These are phyloP conservation scores for Cyclotella sp. DNA, from an alignment of 108 stramenopile species.

Conservation along the genomic window DNA sequence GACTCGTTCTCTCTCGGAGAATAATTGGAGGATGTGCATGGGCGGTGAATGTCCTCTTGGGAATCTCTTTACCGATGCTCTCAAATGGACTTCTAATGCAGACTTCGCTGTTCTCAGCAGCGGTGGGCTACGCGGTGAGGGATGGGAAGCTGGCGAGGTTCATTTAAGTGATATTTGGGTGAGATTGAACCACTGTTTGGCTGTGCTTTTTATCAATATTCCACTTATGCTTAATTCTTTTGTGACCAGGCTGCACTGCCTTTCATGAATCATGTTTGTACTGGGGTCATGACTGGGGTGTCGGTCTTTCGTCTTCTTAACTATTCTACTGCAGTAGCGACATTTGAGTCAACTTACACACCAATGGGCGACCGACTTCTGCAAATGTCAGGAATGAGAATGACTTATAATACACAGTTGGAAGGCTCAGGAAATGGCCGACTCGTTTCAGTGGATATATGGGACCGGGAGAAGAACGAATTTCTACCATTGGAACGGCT, in stretches of 20 bases:
- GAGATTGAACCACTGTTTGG: too few relatives aligned
- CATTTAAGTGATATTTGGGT: slow-evolving; percentile 54
- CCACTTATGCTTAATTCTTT: too few relatives aligned
- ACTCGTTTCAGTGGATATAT: slow-evolving; percentile 40
- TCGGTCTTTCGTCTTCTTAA: slow-evolving; percentile 54
- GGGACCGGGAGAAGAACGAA: slow-evolving; percentile 29
- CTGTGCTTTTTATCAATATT: too few relatives aligned
- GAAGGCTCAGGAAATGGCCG: slow-evolving; percentile 9
- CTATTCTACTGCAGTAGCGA: slow-evolving; percentile 48
- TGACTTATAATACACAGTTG: slow-evolving; percentile 56
- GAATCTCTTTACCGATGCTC: slow-evolving; percentile 60
- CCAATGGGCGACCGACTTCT: slow-evolving; percentile 50
- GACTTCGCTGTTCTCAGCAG: slow-evolving; percentile 50
- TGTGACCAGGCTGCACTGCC: slow-evolving; percentile 24
- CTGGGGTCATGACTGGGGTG: slow-evolving; percentile 53
- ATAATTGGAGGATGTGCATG: slow-evolving; percentile 44
- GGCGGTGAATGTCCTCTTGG: slow-evolving; percentile 60
- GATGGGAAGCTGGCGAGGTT: slow-evolving; percentile 60
- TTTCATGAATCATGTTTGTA: slow-evolving; percentile 54
- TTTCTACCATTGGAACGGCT: slow-evolving; percentile 55
- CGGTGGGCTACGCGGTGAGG: slow-evolving; percentile 53
- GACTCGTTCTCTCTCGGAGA: slow-evolving; percentile 3
- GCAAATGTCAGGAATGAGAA: slow-evolving; percentile 55
- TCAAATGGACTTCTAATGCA: slow-evolving; percentile 52
- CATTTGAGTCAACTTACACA: slow-evolving; percentile 43